These are phyloP conservation scores for Spencermartinsiella europaea DNA, from an alignment of 805 yeast species.

Conservation along the genomic window DNA sequence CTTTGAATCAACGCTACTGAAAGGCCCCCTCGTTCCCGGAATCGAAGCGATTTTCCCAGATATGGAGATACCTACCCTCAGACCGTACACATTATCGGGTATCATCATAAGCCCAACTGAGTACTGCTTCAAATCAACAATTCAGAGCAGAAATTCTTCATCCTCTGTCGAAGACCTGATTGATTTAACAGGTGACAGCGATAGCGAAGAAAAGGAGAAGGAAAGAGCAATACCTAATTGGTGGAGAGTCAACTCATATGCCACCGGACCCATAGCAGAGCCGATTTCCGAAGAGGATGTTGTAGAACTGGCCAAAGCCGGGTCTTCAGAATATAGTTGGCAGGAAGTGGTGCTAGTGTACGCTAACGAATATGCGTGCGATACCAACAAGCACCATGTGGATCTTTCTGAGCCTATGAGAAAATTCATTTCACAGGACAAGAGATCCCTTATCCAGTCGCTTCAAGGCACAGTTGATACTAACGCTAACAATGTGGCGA, in stretches of 20 bases:
- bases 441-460: slow-evolving; percentile 1
- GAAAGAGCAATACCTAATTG: slow-evolving; percentile 3
- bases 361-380: slow-evolving; percentile 17
- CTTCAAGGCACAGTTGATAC: no score
- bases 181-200: slow-evolving; percentile 6
- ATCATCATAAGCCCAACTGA: slow-evolving; percentile 21
- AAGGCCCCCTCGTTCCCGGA: slow-evolving; percentile 6
- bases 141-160: background rate
- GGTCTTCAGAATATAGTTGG: slow-evolving; percentile 18
- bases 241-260: slow-evolving; percentile 12
- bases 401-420: slow-evolving; percentile 10
- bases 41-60: slow-evolving; percentile 14
- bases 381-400: slow-evolving; percentile 6
- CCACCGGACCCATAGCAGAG: slow-evolving; percentile 5
- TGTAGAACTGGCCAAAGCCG: slow-evolving; percentile 15
- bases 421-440: slow-evolving; percentile 13
- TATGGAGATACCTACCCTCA: slow-evolving; percentile 10
- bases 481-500: no score
- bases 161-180: slow-evolving; percentile 9
- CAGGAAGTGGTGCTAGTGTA: slow-evolving; percentile 23
- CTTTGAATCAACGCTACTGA: slow-evolving; percentile 9
- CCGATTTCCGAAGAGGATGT: slow-evolving; percentile 14
- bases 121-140: slow-evolving; percentile 14
- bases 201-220: slow-evolving; percentile 2
- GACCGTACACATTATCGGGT: slow-evolving; percentile 18